Evolutionary conservation across 2,329 filamentous ascomycete genomes (phyloP).

Genomic region (Cladophialophora bantiana): DNA sequence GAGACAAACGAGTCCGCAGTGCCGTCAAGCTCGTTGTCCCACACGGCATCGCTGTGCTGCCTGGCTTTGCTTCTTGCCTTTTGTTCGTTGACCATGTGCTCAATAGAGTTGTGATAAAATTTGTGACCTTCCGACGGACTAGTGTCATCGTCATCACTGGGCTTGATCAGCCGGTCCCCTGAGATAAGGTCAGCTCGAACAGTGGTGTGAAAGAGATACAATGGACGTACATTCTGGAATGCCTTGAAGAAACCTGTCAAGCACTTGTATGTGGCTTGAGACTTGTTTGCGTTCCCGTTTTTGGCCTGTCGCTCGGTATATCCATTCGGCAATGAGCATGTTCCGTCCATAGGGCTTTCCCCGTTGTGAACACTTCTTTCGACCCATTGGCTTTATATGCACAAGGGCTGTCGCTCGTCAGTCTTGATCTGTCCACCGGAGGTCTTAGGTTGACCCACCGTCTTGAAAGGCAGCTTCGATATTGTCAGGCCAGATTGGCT

Average conservation of each 20-base stretch:
- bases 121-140: slow-evolving; percentile 28
- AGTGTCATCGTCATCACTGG: slow-evolving; percentile 19
- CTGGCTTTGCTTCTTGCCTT: slow-evolving; percentile 10
- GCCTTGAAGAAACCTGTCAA: slow-evolving; percentile 62
- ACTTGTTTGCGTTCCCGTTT: slow-evolving; percentile 64
- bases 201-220: neutral
- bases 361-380: slow-evolving; percentile 60
- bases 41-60: slow-evolving; percentile 3
- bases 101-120: slow-evolving; percentile 37
- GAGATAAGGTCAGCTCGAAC: slow-evolving; percentile 15
- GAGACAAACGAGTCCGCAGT: slow-evolving; percentile 9
- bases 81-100: slow-evolving; percentile 35
- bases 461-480: slow-evolving; percentile 58
- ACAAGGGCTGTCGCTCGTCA: slow-evolving; percentile 53
- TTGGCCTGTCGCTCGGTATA: slow-evolving; percentile 62
- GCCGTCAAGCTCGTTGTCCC: slow-evolving; percentile 15
- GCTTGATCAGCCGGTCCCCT: slow-evolving; percentile 35
- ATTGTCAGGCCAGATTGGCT: slow-evolving; percentile 55
- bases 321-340: slow-evolving; percentile 67
- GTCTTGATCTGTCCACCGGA: neutral
- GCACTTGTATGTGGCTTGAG: slow-evolving; percentile 69
- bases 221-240: slow-evolving; percentile 59
- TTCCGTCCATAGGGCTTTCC: slow-evolving; percentile 66
- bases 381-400: slow-evolving; percentile 64
- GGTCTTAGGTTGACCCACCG: slow-evolving; percentile 44